Base-by-base conservation (phyloP, 768 basidiomycete species). In the Rickenella mellea region DNA sequence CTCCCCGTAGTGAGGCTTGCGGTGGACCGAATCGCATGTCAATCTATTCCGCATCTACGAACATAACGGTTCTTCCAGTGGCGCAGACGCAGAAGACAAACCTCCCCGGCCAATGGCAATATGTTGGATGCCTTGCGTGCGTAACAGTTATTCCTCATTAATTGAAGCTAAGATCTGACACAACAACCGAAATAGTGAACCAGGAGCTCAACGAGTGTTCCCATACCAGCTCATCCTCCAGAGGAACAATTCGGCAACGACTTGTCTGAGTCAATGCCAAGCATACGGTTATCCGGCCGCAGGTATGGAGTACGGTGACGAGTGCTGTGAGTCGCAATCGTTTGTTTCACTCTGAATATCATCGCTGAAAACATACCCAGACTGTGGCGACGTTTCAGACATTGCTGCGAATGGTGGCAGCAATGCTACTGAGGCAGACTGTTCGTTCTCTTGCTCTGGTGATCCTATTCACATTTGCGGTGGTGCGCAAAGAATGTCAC, bases 21-120 rank as follows among this genome's bases (percentile, higher is more conserved):
- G 86, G 86, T 54, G 86, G 78, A 5, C 73, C 78, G 1, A 78
- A 79, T 52, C 70, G 75, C n/a, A 53, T 88, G 21, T 84, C 83
- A 1, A 72, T 85, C 11, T 88, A 87, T 50, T 66, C 73, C 0
- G 67, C 73, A 0, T 71, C 59, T 6, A 64, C 61, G 3, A 69
- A 63, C 30, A 63, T 87, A 38, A 71, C 67, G 0, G 66, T 66
- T 6, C 60, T 78, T 14, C 74, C 83, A 1, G 71, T 86, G 9
- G 83, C 86, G 4, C 60, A 63, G 0, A 52, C 68, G 2, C 70
- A 75, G 49, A 77, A 63, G 6, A 74, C 73, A 1, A 65, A 57
- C 46, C 69, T 89, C 22, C 81, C 83, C 2, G 76, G 76, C 15
- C 55, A 73, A 26, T 89, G 76, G 75, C 24, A 53, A 22, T 86